These are phyloP conservation scores for Ilyonectria destructans DNA, from an alignment of 2,329 filamentous ascomycete genomes.

Conservation along the genomic window DNA sequence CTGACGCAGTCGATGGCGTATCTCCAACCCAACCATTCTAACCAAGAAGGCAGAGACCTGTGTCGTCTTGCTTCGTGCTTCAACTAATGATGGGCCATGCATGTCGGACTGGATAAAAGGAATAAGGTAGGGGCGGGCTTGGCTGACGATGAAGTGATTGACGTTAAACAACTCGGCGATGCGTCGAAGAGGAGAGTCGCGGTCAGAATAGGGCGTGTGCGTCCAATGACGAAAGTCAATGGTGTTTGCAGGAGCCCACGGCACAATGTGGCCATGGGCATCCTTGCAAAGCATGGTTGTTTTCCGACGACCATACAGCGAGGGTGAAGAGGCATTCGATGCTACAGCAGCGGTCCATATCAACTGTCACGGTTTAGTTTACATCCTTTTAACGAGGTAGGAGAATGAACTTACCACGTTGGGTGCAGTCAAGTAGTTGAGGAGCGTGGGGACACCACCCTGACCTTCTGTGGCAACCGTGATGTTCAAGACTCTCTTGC, in stretches of 20 bases:
- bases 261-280: constrained; percentile 78
- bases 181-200: constrained; percentile 76
- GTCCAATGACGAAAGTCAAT: constrained; percentile 79
- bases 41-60: constrained; percentile 73
- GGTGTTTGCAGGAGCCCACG: constrained; percentile 79
- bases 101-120: constrained; percentile 88
- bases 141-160: constrained; percentile 95
- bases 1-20: constrained; percentile 86
- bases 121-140: constrained; percentile 90
- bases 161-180: constrained; percentile 91
- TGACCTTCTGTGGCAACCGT: constrained; percentile 85
- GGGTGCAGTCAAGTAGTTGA: constrained; percentile 94
- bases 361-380: constrained; percentile 64
- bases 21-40: constrained; percentile 81
- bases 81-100: constrained; percentile 79
- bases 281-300: constrained; percentile 84
- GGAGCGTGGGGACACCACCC: constrained; percentile 84
- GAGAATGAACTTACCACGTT: constrained; percentile 80
- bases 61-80: constrained; percentile 71
- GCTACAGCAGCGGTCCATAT: constrained; percentile 87
- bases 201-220: constrained; percentile 75
- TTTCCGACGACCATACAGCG: constrained; percentile 76
- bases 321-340: constrained; percentile 78
- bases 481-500: constrained; percentile 91
- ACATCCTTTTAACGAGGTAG: neutral